These are phyloP conservation scores for Aspergillus hortae DNA, from an alignment of 2,329 filamentous ascomycete genomes.

Conservation along the genomic window DNA sequence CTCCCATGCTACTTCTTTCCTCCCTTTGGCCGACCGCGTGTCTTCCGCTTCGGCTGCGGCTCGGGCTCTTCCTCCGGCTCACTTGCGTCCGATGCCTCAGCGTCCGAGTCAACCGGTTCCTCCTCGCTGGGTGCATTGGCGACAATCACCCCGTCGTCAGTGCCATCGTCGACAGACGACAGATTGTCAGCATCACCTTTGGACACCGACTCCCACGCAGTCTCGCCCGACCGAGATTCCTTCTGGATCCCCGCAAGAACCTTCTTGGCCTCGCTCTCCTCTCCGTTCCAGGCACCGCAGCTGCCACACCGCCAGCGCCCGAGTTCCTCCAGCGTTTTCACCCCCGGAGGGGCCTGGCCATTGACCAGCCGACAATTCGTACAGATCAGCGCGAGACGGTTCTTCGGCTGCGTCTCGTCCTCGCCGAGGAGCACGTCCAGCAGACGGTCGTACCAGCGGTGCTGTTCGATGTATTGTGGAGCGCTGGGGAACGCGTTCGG, in stretches of 20 bases:
- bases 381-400: constrained; percentile 86
- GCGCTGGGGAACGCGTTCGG: constrained; percentile 44
- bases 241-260: constrained; percentile 63
- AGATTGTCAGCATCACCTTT: constrained; percentile 16
- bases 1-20: constrained; percentile 20
- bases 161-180: constrained; percentile 19
- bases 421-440: constrained; percentile 90
- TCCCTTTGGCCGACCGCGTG: constrained; percentile 23
- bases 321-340: constrained; percentile 70
- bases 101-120: constrained; percentile 24
- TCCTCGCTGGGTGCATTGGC: constrained; percentile 20
- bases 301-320: constrained; percentile 84
- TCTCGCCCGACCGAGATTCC: constrained; percentile 14
- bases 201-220: constrained; percentile 21
- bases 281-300: constrained; percentile 79
- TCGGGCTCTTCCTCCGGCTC: constrained; percentile 13
- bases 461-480: constrained; percentile 36
- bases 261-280: constrained; percentile 70
- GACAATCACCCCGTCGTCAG: constrained; percentile 26
- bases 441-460: constrained; percentile 91
- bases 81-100: constrained; percentile 11
- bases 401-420: constrained; percentile 88
- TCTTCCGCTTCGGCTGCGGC: constrained; percentile 14
- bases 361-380: constrained; percentile 80
- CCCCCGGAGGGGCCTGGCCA: constrained; percentile 88